Evolutionary conservation across 805 yeast genomes (phyloP), one percentile per base, ranked within the genome.

Genomic region (Ogataea nakhonphanomensis): DNA sequence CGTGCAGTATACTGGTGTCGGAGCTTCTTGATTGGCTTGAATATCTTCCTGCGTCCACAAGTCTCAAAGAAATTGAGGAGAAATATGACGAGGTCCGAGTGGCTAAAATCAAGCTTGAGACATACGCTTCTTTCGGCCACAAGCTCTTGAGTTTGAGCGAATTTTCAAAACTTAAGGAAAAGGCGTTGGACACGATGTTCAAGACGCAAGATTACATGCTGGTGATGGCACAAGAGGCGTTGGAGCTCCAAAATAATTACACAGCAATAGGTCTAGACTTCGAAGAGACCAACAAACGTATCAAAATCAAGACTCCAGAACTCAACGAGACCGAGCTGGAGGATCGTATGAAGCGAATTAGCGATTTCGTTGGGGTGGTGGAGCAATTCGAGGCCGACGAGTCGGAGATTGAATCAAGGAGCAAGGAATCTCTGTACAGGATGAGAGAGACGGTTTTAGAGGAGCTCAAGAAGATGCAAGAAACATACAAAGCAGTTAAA

Each of bases 1-100:
- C 58, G 23, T 61, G 72, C 8, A 48, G 65, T 1, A 41, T 51
- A 0, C 46, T 65, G 5, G 74, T 82, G 4, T 41, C 66, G 11
- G 79, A 76, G 8, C 62, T 69, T 20, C 63, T 84, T 33, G 91
- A 83, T 44, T 87, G 95, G 95, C 65, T 88, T 27, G 95, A 87
- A 35, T 78, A 75, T 51, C 88, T 79, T 12, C 71, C 86, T 26
- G 84, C 75, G 39, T 67, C 64, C 15, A 74, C 84, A 1, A 47
- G 59, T 0, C 33, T 62, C 9, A 56, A 64, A 15, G 73, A 65
- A 2, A 58, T 78, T 20, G 57, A 61, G 14, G 54, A 56, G 3
- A 73, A 59, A 50, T 44, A 60, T 42, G 55, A 66, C 44, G 54
- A 60, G 32, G 48, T 62, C 35, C 47, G 58, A 7, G 47, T 42